These are phyloP conservation scores for Diospyros lotus DNA, from an alignment of 148 eudicot species.

Conservation along the genomic window DNA sequence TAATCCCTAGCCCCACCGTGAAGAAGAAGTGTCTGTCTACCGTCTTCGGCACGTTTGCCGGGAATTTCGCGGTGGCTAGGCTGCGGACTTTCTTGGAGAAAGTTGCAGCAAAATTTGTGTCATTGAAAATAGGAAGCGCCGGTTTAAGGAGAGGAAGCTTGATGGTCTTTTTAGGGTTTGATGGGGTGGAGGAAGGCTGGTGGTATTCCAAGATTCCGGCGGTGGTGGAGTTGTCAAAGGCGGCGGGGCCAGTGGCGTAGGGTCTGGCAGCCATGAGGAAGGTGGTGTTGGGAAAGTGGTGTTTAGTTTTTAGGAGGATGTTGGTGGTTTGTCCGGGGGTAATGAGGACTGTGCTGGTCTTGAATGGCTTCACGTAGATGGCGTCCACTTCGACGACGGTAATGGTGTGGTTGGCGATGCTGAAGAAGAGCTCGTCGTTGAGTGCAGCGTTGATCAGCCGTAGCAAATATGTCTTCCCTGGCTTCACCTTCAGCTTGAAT, in stretches of 20 bases:
- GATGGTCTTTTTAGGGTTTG: not conserved
- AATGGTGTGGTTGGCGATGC: conserved; percentile 31
- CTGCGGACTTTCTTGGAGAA: conserved; percentile 20
- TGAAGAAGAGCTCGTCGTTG: conserved; percentile 34
- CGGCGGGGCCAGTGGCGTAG: conserved; percentile 27
- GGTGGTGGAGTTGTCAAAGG: conserved; percentile 31
- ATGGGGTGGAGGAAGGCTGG: not conserved
- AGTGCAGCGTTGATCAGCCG: conserved; percentile 33
- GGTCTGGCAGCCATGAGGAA: conserved; percentile 29
- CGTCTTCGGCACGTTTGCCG: conserved; percentile 25
- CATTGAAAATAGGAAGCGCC: conserved; percentile 16
- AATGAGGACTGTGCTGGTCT: conserved; percentile 21
- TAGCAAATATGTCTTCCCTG: conserved; percentile 35
- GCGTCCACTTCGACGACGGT: conserved; percentile 34
- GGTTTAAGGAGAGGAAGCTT: conserved; percentile 16
- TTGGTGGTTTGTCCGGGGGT: conserved; percentile 33
- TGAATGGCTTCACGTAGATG: conserved; percentile 28
- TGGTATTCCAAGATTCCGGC: conserved; percentile 27
- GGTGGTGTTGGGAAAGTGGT: conserved; percentile 23
- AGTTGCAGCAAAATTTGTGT: conserved; percentile 19
- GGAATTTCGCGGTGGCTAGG: conserved; percentile 21
- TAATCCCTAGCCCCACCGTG: conserved; percentile 27
- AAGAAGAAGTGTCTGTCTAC: conserved; percentile 23
- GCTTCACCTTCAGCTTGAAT: conserved; percentile 31
- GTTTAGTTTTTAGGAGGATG: conserved; percentile 30